Base-by-base conservation (phyloP, 1,284 basidiomycete species). In the Irpex rosettiformis region DNA sequence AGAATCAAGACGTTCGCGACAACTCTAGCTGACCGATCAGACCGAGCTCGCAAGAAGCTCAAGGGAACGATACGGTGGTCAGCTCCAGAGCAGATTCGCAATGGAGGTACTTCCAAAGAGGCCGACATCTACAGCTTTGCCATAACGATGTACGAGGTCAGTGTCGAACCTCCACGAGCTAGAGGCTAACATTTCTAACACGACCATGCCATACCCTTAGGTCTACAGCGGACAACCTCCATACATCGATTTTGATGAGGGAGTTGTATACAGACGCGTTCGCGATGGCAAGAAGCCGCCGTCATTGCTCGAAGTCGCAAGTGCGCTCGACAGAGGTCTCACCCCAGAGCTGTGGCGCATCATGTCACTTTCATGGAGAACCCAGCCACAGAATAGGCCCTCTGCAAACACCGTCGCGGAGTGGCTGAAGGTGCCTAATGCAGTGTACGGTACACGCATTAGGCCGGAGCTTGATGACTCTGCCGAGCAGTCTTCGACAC, bases 111-210 rank as follows among this genome's bases (percentile, higher is more conserved):
- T n/a, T 52, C 16, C 51, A 60, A 42, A 51, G 40, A 52, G 18
- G 37, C 60, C 2, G 64, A 65, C 40, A 47, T 65, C 4, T 65
- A 65, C 45, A 63, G 64, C 53, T 63, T 65, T 54, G 62, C 54
- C n/a, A 65, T 65, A 54, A 65, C 64, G 8, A 65, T 61, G 42
- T 65, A 61, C 45, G 62, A 65, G 60, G 65, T 60, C 29, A 10
- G 58, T 24, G 13, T 33, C 40, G 7, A 22, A 22, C 16, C 13
- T n/a, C 40, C 28, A 40, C 45, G 18, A 25, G 52, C 22, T 24
- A 7, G 7, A 16, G 45, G 24, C 11, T 48, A 18, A 37, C 11
- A 37, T 16, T 8, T 16, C 16, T 37, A 16, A 8, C 16, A 37
- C 10, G 33, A 37, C 16, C 33, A 11, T 8, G 11, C 33, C 33